Evolutionary conservation across 2,329 filamentous ascomycete species (phyloP).

Genomic region (Trichoderma aggressivum): DNA sequence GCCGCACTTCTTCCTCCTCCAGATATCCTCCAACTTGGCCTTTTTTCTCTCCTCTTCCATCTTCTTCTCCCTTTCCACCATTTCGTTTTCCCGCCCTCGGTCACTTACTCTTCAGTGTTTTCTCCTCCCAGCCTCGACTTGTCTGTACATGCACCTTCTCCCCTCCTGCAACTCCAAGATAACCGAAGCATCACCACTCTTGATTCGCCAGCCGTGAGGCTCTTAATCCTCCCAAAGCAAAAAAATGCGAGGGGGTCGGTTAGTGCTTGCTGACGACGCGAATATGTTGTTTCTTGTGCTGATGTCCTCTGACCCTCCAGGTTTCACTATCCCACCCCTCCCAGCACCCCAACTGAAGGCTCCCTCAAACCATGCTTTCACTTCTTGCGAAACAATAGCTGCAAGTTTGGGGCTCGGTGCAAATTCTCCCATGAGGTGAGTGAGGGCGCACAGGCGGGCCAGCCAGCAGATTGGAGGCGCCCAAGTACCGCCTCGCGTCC

Average conservation of each 20-base stretch:
- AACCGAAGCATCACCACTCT: neutral
- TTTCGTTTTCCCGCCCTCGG: neutral
- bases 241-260: neutral
- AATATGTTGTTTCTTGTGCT: neutral
- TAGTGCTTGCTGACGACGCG: no score
- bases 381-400: slow-evolving; percentile 12
- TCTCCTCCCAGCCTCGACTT: neutral
- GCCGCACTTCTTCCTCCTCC: neutral
- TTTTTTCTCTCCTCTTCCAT: neutral
- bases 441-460: neutral
- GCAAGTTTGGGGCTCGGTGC: slow-evolving; percentile 21
- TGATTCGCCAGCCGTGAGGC: neutral
- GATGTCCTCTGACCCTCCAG: neutral
- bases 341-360: neutral
- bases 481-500: neutral
- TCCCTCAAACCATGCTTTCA: slow-evolving; percentile 2
- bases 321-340: neutral
- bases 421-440: slow-evolving; percentile 11
- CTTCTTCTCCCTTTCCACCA: neutral
- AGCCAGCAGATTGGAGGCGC: neutral
- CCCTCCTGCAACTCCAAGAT: neutral
- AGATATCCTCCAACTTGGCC: neutral
- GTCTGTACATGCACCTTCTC: neutral
- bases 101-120: neutral
- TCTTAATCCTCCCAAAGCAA: neutral